Conservation (phyloP, 2,329 filamentous ascomycete genomes). For the Sporothrix curviconia region DNA sequence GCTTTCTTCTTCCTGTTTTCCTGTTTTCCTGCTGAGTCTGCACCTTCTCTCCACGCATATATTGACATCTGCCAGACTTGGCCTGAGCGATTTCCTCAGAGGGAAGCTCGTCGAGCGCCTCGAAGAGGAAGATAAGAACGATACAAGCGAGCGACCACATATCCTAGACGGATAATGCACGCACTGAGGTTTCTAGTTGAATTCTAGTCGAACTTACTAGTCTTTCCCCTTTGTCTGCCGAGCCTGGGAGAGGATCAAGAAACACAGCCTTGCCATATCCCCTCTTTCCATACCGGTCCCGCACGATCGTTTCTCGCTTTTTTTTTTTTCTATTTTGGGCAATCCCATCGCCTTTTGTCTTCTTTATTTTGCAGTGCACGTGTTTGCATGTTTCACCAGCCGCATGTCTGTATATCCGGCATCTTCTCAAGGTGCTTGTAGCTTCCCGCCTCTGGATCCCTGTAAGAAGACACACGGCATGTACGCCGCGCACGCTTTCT, state of each 20-base stretch:
- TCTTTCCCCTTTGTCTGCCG: too few species aligned
- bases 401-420: too few species aligned
- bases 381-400: background rate
- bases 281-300: background rate
- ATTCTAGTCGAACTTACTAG: too few species aligned
- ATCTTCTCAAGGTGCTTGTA: too few species aligned
- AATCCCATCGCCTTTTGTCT: background rate
- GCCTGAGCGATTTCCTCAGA: slow-evolving; percentile 48
- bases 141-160: slow-evolving; percentile 15
- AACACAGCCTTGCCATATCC: too few species aligned
- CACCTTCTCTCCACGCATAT: background rate
- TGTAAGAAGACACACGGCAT: background rate
- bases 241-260: too few species aligned
- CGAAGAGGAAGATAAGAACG: slow-evolving; percentile 42
- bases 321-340: too few species aligned
- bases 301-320: too few species aligned
- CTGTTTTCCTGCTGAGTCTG: too few species aligned
- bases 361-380: background rate
- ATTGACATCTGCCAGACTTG: slow-evolving; percentile 33
- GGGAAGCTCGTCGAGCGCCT: slow-evolving; percentile 49
- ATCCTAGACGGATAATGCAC: slow-evolving; percentile 12
- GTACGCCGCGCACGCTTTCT: background rate
- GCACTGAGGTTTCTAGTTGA: too few species aligned
- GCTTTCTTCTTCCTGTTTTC: too few species aligned
- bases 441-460: background rate